phyloP scores from a whole-genome alignment of 176 grass and related monocot genomes.

The Poa pratensis region DNA sequence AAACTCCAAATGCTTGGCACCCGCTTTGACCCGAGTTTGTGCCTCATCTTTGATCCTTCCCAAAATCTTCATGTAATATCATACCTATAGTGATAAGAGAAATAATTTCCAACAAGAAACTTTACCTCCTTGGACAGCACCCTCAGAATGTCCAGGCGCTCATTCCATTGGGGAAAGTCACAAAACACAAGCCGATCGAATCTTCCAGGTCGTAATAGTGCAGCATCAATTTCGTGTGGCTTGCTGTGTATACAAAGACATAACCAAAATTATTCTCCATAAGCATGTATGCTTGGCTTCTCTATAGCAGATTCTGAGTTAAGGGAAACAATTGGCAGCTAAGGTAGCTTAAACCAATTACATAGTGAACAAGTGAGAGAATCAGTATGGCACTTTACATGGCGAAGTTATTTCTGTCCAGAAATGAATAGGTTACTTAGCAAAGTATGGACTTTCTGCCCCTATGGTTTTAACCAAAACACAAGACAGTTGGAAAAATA shows the following conservation, averaged over 20 bases:
- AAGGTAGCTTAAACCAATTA: neutral
- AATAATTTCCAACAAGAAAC: slow-evolving; percentile 4
- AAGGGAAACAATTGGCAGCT: neutral
- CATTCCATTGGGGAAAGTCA: slow-evolving; percentile 74
- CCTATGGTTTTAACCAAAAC: neutral
- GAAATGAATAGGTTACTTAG: neutral
- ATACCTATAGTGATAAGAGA: neutral
- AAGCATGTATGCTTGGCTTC: neutral
- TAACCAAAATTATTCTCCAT: slow-evolving; percentile 10
- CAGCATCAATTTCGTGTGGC: slow-evolving; percentile 86
- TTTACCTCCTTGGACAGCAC: slow-evolving; percentile 64
- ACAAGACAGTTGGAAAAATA: neutral
- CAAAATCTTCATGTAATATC: too few relatives aligned
- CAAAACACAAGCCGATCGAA: slow-evolving; percentile 93
- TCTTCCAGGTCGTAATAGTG: slow-evolving; percentile 85
- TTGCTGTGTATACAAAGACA: slow-evolving; percentile 51
- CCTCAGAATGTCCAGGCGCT: slow-evolving; percentile 85
- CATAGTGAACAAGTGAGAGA: neutral
- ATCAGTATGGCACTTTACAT: neutral
- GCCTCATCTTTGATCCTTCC: too few relatives aligned
- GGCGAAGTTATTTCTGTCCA: too few relatives aligned
- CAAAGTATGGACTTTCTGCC: neutral
- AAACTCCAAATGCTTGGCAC: too few relatives aligned
- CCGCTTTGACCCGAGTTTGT: too few relatives aligned
- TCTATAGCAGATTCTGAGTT: neutral